Percentiles rank a stretch among this genome's conserved stretches.
These are phyloP conservation scores for Pleurotus tuoliensis DNA, from an alignment of 768 basidiomycete species.

Conservation along the genomic window DNA sequence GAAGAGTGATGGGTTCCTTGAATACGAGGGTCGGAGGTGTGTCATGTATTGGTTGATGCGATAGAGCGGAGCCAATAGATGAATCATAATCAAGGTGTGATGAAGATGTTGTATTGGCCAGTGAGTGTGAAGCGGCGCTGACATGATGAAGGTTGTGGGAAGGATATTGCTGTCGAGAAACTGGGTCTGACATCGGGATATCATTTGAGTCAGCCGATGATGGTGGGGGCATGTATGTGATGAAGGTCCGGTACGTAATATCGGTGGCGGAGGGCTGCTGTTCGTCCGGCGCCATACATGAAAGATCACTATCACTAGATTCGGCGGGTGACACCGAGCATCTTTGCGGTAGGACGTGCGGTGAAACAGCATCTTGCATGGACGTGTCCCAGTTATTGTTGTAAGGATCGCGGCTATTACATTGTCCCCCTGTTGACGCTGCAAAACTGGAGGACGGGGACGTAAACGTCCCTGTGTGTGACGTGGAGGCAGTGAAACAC, in stretches of 20 bases:
- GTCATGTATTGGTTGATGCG: conserved; percentile 1
- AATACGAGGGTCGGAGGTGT: conserved; percentile 11
- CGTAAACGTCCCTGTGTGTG: background rate
- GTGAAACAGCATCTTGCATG: background rate
- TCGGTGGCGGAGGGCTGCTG: background rate
- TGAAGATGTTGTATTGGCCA: background rate
- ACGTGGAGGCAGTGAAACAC: conserved; percentile 4
- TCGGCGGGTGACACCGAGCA: conserved; percentile 5
- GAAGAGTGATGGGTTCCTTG: conserved; percentile 29
- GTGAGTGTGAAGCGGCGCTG: conserved; percentile 7
- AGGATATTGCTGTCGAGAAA: background rate
- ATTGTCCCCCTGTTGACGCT: background rate
- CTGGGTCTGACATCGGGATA: background rate
- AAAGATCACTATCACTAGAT: conserved; percentile 8
- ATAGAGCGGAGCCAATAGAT: conserved; percentile 3
- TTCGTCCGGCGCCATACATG: conserved; percentile 4
- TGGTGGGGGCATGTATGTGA: background rate
- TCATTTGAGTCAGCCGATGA: background rate
- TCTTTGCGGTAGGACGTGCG: background rate
- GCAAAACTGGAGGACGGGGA: background rate
- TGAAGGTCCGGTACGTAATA: background rate
- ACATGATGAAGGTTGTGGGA: conserved; percentile 1
- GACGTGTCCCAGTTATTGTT: background rate
- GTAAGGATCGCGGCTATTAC: background rate
- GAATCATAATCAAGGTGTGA: conserved; percentile 7